Percentiles rank a stretch among this genome's conserved stretches.
phyloP scores from a whole-genome alignment of 2,329 filamentous ascomycete genomes.

The Colletotrichum neosansevieriae region DNA sequence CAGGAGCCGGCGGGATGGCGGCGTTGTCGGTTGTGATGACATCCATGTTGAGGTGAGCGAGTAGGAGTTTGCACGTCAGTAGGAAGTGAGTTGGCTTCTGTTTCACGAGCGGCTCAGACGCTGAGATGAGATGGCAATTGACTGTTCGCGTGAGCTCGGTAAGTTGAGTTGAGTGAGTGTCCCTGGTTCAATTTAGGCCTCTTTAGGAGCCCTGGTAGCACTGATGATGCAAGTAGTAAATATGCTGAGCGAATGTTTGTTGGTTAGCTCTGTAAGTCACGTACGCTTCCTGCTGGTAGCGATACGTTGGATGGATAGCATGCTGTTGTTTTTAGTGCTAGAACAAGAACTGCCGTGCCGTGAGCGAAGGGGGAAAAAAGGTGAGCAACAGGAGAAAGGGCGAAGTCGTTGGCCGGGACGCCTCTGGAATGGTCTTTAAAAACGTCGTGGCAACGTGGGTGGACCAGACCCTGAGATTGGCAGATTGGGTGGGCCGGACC shows the following conservation, averaged over 20 bases:
- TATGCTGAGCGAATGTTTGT: neutral
- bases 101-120: too few species aligned
- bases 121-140: neutral
- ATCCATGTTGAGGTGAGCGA: neutral
- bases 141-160: too few species aligned
- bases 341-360: too few species aligned
- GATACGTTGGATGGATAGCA: slow-evolving; percentile 2
- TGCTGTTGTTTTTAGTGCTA: slow-evolving; percentile 10
- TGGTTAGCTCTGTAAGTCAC: slow-evolving; percentile 22
- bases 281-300: neutral
- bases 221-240: slow-evolving; percentile 14
- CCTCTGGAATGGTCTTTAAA: slow-evolving; percentile 18
- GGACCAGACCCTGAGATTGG: slow-evolving; percentile 22
- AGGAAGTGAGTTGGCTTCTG: too few species aligned
- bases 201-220: neutral
- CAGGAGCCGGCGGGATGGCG: neutral
- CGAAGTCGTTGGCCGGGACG: slow-evolving; percentile 8
- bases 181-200: slow-evolving; percentile 1
- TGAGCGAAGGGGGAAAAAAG: too few species aligned
- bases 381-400: neutral
- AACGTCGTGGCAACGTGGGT: slow-evolving; percentile 16
- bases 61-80: neutral
- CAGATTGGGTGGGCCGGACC: slow-evolving; percentile 2
- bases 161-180: neutral
- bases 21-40: neutral